Conservation (phyloP, 2,329 filamentous ascomycete genomes). For the Fusarium aywerte region DNA sequence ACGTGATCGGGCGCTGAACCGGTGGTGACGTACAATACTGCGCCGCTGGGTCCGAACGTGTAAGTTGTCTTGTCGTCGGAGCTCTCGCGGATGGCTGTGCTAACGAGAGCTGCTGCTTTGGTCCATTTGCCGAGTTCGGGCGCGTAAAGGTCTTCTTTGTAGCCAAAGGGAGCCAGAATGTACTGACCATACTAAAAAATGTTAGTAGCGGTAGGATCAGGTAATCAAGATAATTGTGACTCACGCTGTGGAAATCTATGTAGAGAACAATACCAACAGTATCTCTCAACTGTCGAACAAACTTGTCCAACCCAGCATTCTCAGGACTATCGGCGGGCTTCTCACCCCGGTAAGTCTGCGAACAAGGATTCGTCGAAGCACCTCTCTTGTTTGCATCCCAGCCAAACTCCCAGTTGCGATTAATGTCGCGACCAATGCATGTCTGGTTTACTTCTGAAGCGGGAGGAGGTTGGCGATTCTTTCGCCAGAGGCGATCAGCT, state of each 20-base stretch:
- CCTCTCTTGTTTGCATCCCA: slow-evolving; percentile 59
- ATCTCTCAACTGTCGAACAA: slow-evolving; percentile 48
- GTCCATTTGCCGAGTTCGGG: slow-evolving; percentile 55
- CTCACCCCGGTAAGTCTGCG: slow-evolving; percentile 57
- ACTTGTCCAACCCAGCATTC: slow-evolving; percentile 56
- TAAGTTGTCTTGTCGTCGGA: slow-evolving; percentile 48
- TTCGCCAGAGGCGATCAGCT: slow-evolving; percentile 62
- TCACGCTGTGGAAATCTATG: slow-evolving; percentile 57
- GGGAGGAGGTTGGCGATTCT: slow-evolving; percentile 59
- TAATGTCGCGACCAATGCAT: slow-evolving; percentile 64
- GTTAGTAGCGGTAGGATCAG: not conserved
- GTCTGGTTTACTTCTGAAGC: slow-evolving; percentile 36
- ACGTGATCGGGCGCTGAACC: slow-evolving; percentile 48
- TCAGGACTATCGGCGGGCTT: slow-evolving; percentile 58
- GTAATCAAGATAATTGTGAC: not conserved
- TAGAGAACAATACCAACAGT: slow-evolving; percentile 56
- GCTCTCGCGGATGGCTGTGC: slow-evolving; percentile 48
- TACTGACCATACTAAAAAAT: slow-evolving; percentile 55
- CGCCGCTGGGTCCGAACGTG: slow-evolving; percentile 53
- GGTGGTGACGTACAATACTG: slow-evolving; percentile 53
- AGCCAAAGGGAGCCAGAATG: slow-evolving; percentile 58
- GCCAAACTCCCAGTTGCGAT: slow-evolving; percentile 64
- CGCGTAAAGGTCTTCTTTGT: slow-evolving; percentile 55
- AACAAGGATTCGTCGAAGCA: slow-evolving; percentile 61
- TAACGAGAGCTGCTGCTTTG: slow-evolving; percentile 48